Evolutionary conservation across 371 early-diverging fungal species (phyloP), one percentile per base, ranked within the genome.

Genomic region (Zancudomyces culisetae): DNA sequence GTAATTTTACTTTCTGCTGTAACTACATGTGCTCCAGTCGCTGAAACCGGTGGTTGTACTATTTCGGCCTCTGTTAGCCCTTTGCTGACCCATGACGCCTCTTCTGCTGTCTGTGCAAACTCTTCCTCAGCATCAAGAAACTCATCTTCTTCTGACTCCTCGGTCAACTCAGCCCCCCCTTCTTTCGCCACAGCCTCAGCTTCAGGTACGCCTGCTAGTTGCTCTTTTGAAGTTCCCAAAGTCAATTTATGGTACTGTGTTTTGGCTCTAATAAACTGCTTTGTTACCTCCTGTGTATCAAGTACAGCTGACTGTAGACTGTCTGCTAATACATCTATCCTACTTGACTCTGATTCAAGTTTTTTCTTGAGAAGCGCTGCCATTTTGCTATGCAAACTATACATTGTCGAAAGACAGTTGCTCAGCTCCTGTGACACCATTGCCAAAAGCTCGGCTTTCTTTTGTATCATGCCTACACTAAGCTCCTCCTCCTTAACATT

Each of bases 41-140:
- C 23, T 27, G 12, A 35, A 15, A 19, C 10, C 22, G 8, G n/a
- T 22, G 46, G 27, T 18, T 18, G 42, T 22, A 2, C 18, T 3
- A 12, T 21, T 18, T 10, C 3, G 18, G 26, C 19, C 18, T 10
- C 29, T 20, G 56, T 40, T 13, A 43, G 15, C 23, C 41, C 51
- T n/a, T n/a, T n/a, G n/a, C n/a, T n/a, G 2, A 77, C 76, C 57
- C 82, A 81, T 13, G 72, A 79, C 60, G 81, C 81, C 43, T 77
- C 77, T 29, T 72, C 74, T 8, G 46, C 51, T 15, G 42, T 29
- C 2, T n/a, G 20, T 23, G 45, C 6, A 6, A 52, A 43, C n/a
- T 19, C 15, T 45, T 29, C 19, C 52, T 28, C 43, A 2, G 79
- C 78, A 58, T 84, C 83, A 12, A 71, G 79, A 61, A 83, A 84